Percentiles rank a stretch among this genome's conserved stretches.
These are phyloP conservation scores for Stagonosporopsis cucurbitacearum DNA, from an alignment of 2,329 filamentous ascomycete genomes.

Conservation along the genomic window DNA sequence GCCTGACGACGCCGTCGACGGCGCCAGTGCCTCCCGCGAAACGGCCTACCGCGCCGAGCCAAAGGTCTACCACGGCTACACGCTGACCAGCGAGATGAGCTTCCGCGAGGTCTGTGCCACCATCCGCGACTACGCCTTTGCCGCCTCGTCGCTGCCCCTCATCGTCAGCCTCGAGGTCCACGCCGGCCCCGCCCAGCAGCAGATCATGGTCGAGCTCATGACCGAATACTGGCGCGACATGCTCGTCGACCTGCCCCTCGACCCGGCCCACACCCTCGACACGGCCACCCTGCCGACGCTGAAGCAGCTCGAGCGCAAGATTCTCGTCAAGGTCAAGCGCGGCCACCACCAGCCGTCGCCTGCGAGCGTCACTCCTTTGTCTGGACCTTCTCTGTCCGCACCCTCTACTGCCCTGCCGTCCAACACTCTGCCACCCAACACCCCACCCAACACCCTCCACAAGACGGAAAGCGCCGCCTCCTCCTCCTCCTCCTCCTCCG, in stretches of 20 bases:
- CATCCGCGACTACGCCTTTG: conserved; percentile 80
- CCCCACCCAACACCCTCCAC: conserved; percentile 36
- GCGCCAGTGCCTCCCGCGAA: conserved; percentile 39
- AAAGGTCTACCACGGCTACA: conserved; percentile 82
- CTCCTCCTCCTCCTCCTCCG: conserved; percentile 29
- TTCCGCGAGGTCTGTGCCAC: conserved; percentile 87
- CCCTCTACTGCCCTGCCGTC: too few relatives aligned
- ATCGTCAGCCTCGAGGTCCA: conserved; percentile 95
- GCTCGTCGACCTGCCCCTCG: conserved; percentile 68
- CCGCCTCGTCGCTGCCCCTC: conserved; percentile 74
- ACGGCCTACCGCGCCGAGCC: conserved; percentile 64
- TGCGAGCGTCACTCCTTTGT: too few relatives aligned
- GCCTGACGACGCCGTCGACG: conserved; percentile 16
- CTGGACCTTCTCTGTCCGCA: too few relatives aligned
- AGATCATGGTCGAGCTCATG: conserved; percentile 94
- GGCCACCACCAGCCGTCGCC: conserved; percentile 43
- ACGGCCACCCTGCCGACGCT: conserved; percentile 67
- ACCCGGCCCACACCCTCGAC: conserved; percentile 48
- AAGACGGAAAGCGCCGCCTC: conserved; percentile 35
- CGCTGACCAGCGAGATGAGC: conserved; percentile 81
- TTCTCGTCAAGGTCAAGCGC: conserved; percentile 64
- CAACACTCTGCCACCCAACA: conserved; percentile 24
- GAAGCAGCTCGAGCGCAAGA: conserved; percentile 77
- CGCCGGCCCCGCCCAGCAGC: conserved; percentile 80
- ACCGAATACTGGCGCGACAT: conserved; percentile 80